Conservation (phyloP, 208 protist species). For the Acanthamoeba triangularis region DNA sequence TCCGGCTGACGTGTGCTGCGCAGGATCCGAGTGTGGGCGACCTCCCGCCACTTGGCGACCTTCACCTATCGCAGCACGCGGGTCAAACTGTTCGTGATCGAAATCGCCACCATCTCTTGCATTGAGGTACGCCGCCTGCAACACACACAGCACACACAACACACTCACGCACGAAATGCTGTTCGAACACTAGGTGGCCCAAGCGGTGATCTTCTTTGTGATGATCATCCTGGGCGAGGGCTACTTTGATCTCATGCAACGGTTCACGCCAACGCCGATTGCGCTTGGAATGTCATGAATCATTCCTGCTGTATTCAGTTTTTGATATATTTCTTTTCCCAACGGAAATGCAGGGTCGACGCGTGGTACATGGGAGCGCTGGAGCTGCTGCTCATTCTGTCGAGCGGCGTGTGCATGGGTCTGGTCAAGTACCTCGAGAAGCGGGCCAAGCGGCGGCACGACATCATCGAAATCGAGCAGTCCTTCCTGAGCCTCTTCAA, state of each 20-base stretch:
- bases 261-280: neutral
- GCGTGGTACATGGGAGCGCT: conserved; percentile 58
- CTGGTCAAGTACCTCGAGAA: conserved; percentile 49
- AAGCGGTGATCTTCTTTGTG: neutral
- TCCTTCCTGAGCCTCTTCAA: neutral
- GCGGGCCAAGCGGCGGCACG: neutral
- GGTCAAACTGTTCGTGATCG: neutral
- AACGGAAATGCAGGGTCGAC: neutral
- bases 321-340: neutral
- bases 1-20: too few relatives aligned
- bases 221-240: conserved; percentile 13
- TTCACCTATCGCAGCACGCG: conserved; percentile 33
- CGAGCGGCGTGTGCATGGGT: neutral
- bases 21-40: conserved; percentile 51
- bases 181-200: neutral
- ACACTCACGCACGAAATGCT: neutral
- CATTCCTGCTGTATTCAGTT: neutral
- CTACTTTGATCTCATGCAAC: conserved; percentile 44
- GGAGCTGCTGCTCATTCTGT: neutral
- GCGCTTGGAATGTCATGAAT: too few relatives aligned
- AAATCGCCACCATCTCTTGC: neutral
- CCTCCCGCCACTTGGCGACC: conserved; percentile 32
- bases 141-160: neutral
- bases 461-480: conserved; percentile 43
- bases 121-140: neutral